Percentiles rank a stretch among this genome's conserved stretches.
phyloP scores from a whole-genome alignment of 2,329 filamentous ascomycete genomes.

The Pseudogymnoascus sp. region DNA sequence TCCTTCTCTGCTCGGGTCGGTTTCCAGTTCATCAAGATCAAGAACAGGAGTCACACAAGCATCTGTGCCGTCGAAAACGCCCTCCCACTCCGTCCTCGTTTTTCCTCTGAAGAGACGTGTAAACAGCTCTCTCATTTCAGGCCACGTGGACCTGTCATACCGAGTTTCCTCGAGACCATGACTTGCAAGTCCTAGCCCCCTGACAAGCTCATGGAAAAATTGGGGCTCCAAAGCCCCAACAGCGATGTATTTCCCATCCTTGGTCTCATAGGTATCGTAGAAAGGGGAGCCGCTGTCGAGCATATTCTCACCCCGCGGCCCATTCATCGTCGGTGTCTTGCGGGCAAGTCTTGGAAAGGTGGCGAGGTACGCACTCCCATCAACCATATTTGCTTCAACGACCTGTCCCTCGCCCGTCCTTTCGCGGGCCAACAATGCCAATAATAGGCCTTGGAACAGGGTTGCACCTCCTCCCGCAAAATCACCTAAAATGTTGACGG shows the following conservation, averaged over 20 bases:
- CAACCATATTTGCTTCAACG: slow-evolving; percentile 95
- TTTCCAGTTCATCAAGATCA: slow-evolving; percentile 62
- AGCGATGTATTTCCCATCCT: slow-evolving; percentile 69
- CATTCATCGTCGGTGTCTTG: slow-evolving; percentile 53
- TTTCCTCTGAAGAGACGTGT: slow-evolving; percentile 56
- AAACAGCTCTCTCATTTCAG: slow-evolving; percentile 53
- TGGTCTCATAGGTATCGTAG: slow-evolving; percentile 83
- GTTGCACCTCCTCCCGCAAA: slow-evolving; percentile 83
- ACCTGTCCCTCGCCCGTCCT: slow-evolving; percentile 68
- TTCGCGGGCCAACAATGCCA: slow-evolving; percentile 63
- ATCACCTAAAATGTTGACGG: slow-evolving; percentile 77
- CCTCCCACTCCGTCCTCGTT: slow-evolving; percentile 73
- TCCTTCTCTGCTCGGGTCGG: slow-evolving; percentile 40
- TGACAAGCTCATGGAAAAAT: slow-evolving; percentile 64
- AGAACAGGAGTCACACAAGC: slow-evolving; percentile 88
- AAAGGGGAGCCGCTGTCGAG: slow-evolving; percentile 81
- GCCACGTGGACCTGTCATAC: slow-evolving; percentile 58
- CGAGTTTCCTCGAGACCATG: slow-evolving; percentile 44
- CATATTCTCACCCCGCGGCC: slow-evolving; percentile 62
- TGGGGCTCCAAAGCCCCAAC: slow-evolving; percentile 86
- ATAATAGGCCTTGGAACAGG: slow-evolving; percentile 71
- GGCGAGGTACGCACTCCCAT: slow-evolving; percentile 71
- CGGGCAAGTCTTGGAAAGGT: slow-evolving; percentile 64
- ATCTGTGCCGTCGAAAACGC: slow-evolving; percentile 79
- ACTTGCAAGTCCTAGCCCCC: slow-evolving; percentile 52